Percentiles rank a stretch among this genome's conserved stretches.
These are phyloP conservation scores for Clitopilus hobsonii DNA, from an alignment of 768 basidiomycete genomes.

Conservation along the genomic window DNA sequence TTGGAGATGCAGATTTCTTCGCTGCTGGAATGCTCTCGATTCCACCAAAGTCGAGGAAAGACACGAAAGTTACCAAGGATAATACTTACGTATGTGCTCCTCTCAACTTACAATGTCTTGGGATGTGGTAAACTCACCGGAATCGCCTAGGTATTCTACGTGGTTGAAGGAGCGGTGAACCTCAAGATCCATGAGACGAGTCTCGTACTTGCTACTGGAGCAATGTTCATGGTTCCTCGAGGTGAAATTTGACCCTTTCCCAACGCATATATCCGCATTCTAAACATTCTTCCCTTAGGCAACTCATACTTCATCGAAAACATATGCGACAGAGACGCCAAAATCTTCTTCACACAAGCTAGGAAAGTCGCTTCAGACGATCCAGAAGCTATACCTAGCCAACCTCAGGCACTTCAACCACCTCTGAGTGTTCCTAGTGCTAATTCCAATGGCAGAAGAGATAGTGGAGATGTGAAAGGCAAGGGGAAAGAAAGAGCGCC, in stretches of 20 bases:
- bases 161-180: conserved; percentile 84
- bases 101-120: too few relatives aligned
- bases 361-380: conserved; percentile 30
- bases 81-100: conserved; percentile 74
- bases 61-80: conserved; percentile 84
- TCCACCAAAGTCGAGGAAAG: conserved; percentile 76
- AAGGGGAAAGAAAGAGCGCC: conserved; percentile 2
- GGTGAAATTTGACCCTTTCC: conserved; percentile 39
- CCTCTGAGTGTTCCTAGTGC: too few relatives aligned
- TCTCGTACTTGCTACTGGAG: conserved; percentile 75
- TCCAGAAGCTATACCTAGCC: conserved; percentile 1
- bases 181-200: conserved; percentile 79
- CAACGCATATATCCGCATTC: neutral
- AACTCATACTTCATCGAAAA: conserved; percentile 93
- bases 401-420: conserved; percentile 5
- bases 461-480: too few relatives aligned
- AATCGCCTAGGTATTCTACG: conserved; percentile 43
- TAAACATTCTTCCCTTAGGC: conserved; percentile 37
- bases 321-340: conserved; percentile 72
- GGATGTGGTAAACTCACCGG: neutral
- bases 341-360: conserved; percentile 91
- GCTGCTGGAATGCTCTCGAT: conserved; percentile 87
- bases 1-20: conserved; percentile 86
- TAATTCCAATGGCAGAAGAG: too few relatives aligned
- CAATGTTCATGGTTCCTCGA: conserved; percentile 86